Evolutionary conservation across 805 yeast species (phyloP).

Genomic region (Pichia thaimueangensis): DNA sequence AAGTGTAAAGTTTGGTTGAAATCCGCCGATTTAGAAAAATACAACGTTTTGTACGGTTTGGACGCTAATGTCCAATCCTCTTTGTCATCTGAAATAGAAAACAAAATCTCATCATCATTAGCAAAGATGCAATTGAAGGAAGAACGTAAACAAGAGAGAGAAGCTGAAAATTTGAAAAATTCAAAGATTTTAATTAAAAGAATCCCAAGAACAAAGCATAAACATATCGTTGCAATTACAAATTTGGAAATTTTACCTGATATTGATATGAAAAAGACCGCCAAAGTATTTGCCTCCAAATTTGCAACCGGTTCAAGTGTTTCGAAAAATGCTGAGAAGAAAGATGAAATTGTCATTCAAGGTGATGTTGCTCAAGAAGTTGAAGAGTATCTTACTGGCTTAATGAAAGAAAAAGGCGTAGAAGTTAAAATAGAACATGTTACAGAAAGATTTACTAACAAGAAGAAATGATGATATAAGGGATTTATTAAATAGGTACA

Average conservation of each 20-base stretch:
- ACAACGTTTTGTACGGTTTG: constrained; percentile 51
- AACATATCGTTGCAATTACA: constrained; percentile 76
- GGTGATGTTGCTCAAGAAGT: constrained; percentile 95
- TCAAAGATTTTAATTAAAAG: constrained; percentile 78
- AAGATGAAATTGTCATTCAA: constrained; percentile 86
- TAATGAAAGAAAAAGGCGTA: constrained; percentile 77
- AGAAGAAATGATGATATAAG: constrained; percentile 26
- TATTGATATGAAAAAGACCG: constrained; percentile 81
- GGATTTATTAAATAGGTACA: background rate
- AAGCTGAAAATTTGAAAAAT: constrained; percentile 67
- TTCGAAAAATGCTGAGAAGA: constrained; percentile 82
- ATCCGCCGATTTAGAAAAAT: constrained; percentile 52
- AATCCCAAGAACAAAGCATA: constrained; percentile 84
- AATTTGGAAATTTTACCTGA: constrained; percentile 80
- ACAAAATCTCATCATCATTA: constrained; percentile 72
- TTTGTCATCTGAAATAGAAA: constrained; percentile 70
- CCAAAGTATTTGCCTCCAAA: constrained; percentile 87
- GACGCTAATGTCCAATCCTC: constrained; percentile 50
- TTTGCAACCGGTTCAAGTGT: constrained; percentile 96
- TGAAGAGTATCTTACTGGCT: constrained; percentile 61
- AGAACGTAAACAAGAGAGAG: constrained; percentile 79
- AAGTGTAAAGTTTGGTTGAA: constrained; percentile 82
- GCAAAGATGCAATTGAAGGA: constrained; percentile 82
- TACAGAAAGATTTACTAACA: constrained; percentile 75
- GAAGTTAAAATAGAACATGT: constrained; percentile 86